Evolutionary conservation across 2,329 filamentous ascomycete species (phyloP).

Genomic region (Aspergillus alliaceus): DNA sequence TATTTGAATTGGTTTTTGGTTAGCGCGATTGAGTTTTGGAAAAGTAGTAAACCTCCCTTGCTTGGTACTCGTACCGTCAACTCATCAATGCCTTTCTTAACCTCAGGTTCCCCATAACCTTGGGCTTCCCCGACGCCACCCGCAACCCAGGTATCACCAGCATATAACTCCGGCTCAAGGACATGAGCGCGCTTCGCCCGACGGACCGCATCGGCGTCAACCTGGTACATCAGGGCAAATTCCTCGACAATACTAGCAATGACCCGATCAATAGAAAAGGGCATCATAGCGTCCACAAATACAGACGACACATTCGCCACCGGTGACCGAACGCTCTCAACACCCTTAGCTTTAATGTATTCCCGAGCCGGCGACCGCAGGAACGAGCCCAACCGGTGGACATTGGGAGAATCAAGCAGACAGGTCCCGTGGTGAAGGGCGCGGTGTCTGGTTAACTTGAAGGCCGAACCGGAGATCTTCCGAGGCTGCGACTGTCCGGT

Average conservation of each 20-base stretch:
- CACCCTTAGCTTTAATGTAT: constrained; percentile 78
- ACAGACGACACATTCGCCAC: constrained; percentile 73
- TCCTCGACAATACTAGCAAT: constrained; percentile 60
- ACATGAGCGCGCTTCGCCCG: constrained; percentile 34
- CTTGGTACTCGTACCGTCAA: constrained; percentile 51
- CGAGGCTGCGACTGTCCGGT: constrained; percentile 49
- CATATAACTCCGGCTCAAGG: constrained; percentile 32
- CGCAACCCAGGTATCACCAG: constrained; percentile 37
- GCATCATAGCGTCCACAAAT: constrained; percentile 44
- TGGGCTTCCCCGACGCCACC: constrained; percentile 54
- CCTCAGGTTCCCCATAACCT: constrained; percentile 48
- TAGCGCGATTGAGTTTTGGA: not conserved
- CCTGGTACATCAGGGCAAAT: constrained; percentile 68
- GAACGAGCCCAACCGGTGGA: constrained; percentile 67
- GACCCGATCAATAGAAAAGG: constrained; percentile 49
- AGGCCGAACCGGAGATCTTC: constrained; percentile 93
- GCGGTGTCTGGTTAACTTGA: constrained; percentile 80
- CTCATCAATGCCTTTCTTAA: constrained; percentile 59
- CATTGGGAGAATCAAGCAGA: constrained; percentile 73
- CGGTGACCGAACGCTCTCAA: constrained; percentile 85
- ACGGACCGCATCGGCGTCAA: constrained; percentile 34
- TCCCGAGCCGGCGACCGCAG: constrained; percentile 75
- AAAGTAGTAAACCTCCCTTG: constrained; percentile 3
- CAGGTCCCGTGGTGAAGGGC: constrained; percentile 93
- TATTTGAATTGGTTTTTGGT: constrained; percentile 17